Conservation (phyloP, 2,329 filamentous ascomycete genomes). For the Coniochaeta hoffmannii region DNA sequence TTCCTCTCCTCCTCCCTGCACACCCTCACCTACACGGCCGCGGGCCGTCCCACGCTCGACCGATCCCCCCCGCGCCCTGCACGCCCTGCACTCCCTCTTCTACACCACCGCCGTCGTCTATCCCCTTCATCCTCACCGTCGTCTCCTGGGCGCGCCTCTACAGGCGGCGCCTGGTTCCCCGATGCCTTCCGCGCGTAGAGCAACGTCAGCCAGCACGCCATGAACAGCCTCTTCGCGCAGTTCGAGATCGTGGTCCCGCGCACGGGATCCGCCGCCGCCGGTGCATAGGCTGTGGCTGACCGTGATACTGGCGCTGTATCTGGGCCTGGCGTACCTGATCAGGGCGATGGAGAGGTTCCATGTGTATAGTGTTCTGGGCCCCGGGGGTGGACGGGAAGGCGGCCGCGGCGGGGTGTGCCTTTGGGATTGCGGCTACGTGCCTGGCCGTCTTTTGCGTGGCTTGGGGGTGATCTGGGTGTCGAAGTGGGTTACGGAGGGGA, state of each 20-base stretch:
- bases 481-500: slow-evolving; percentile 39
- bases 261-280: slow-evolving; percentile 52
- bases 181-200: slow-evolving; percentile 49
- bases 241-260: slow-evolving; percentile 66
- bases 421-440: slow-evolving; percentile 48
- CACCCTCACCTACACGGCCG: slow-evolving; percentile 57
- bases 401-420: slow-evolving; percentile 56
- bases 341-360: slow-evolving; percentile 64
- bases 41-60: slow-evolving; percentile 47
- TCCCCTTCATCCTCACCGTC: slow-evolving; percentile 62
- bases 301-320: slow-evolving; percentile 64
- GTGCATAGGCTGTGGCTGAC: slow-evolving; percentile 62
- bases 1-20: slow-evolving; percentile 60
- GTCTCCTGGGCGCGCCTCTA: slow-evolving; percentile 64
- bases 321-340: slow-evolving; percentile 68
- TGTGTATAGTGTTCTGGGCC: slow-evolving; percentile 72
- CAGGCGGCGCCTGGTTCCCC: slow-evolving; percentile 39
- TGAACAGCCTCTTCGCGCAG: slow-evolving; percentile 69
- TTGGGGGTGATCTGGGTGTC: slow-evolving; percentile 44
- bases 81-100: slow-evolving; percentile 56
- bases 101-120: slow-evolving; percentile 57
- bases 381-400: slow-evolving; percentile 37
- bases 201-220: slow-evolving; percentile 65
- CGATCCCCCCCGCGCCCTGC: slow-evolving; percentile 52
- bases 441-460: slow-evolving; percentile 45